Evolutionary conservation across 2,329 filamentous ascomycete genomes (phyloP), one percentile per base, ranked within the genome.

Genomic region (Polytolypa hystricis): DNA sequence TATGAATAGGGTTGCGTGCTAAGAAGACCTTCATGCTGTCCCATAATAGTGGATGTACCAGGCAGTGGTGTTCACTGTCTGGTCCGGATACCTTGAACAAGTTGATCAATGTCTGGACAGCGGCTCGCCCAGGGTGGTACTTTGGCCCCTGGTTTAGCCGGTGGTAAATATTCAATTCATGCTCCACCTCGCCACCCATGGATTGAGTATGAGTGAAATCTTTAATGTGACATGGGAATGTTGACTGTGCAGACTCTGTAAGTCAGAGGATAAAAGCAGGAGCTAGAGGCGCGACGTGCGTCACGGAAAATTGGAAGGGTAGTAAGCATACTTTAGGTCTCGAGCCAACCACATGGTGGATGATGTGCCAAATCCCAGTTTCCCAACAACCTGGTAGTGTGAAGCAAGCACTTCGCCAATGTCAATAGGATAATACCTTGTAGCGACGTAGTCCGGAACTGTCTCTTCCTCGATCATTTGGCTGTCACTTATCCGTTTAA

Each of bases 111-210:
- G 41, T 41, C 23, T 58, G 48, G 9, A 64, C 38, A 9, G 37
- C 38, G 4, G 39, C 38, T 7, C 42, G 45, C 11, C 56, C 55
- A 21, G 52, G 51, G 37, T 62, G 55, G 32, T 30, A 33, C 2
- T 50, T 38, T 7, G 32, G 41, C 34, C 19, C 32, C 14, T 54
- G 50, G 2, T n/a, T n/a, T n/a, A 69, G 60, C 15, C 52, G 55
- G 42, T 57, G 56, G 33, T 69, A 67, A n/a, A 67, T 65, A 3
- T 51, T 44, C 8, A 66, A 43, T 46, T 69, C 65, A 11, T 62
- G 19, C 32, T 57, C 49, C n/a, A 55, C 2, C 28, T 52, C 48
- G 25, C 50, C 41, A 1, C 49, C 53, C 45, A 56, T 47, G 3
- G 48, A 52, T 25, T 43, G 20, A 40, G 53, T 41, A 19, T 51